A percentile compares a stretch with the other conserved stretches of the same genome.
phyloP scores from a whole-genome alignment of 1,284 basidiomycete species.

The Malassezia furfur region DNA sequence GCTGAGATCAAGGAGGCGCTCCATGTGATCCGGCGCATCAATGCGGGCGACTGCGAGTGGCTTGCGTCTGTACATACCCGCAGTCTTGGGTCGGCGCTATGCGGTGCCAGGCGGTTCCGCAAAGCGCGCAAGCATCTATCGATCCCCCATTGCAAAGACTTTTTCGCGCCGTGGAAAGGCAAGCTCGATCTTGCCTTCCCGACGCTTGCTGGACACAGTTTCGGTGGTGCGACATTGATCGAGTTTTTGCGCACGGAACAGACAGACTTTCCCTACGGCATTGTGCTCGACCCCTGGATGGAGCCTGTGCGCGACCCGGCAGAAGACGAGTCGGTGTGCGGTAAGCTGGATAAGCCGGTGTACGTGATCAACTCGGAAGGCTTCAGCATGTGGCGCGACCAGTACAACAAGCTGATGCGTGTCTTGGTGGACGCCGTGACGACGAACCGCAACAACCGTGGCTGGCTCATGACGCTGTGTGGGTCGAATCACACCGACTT shows the following conservation, averaged over 20 bases:
- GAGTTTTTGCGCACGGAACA: constrained; percentile 25
- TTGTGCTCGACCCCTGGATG: constrained; percentile 37
- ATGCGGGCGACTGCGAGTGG: constrained; percentile 32
- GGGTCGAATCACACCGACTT: constrained; percentile 38
- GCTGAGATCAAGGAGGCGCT: constrained; percentile 51
- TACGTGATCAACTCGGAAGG: constrained; percentile 35
- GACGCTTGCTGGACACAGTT: constrained; percentile 37
- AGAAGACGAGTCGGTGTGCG: constrained; percentile 20
- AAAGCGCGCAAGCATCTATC: neutral
- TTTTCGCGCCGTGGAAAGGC: constrained; percentile 27
- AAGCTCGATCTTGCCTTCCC: constrained; percentile 29
- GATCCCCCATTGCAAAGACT: neutral
- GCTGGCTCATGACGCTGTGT: constrained; percentile 35
- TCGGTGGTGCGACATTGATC: constrained; percentile 42
- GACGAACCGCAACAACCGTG: constrained; percentile 18
- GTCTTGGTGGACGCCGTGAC: constrained; percentile 23
- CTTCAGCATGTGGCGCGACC: constrained; percentile 29
- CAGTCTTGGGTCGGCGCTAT: constrained; percentile 25
- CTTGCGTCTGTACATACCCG: constrained; percentile 30
- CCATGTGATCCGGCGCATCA: constrained; percentile 43
- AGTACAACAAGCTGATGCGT: constrained; percentile 26
- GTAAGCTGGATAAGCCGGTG: constrained; percentile 21
- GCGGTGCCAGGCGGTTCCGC: constrained; percentile 8
- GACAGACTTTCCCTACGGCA: constrained; percentile 21
- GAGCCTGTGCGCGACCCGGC: constrained; percentile 29